Evolutionary conservation across 164 flowering plant species (phyloP), one percentile per base, ranked within the genome.

Genomic region (Vitis amurensis): DNA sequence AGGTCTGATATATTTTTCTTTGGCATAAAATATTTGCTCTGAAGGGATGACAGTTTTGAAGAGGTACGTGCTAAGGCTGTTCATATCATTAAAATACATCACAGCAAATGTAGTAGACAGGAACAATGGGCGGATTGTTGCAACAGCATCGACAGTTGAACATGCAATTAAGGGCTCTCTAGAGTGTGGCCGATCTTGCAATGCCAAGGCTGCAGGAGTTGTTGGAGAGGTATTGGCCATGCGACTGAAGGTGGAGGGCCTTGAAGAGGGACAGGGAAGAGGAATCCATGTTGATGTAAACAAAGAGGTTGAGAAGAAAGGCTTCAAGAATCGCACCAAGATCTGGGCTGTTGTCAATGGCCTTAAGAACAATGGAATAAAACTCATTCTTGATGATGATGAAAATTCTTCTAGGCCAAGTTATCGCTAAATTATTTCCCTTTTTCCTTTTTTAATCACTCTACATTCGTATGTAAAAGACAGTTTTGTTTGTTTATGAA

Each of bases 101-200:
- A 91, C 99, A 0, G 97, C 98, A n/a, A 91, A 91, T 63, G 97
- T 95, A 4, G 92, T 91, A 13, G 97, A 95, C 76, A 71, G 98
- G 63, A 91, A 91, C 74, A 85, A 86, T 17, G 98, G 98, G 16
- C 64, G 83, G 53, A 83, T 89, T 19, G 93, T 95, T 12, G 95
- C 84, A 14, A 82, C 97, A 3, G 89, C 98, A 4, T 95, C 99
- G 2, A 85, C 98, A 4, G 97, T 89, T n/a, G 98, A 95, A 72
- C 93, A 90, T 50, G 59, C 94, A 11, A 76, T 96, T 11, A 93
- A 96, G 71, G 76, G 68, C 30, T 73, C 90, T 2, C 61, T 90
- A 4, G 95, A 93, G 70, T 88, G 92, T 56, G 91, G 92, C 9
- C 85, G 96, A n/a, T 55, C 94, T 16, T 89, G 92, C 88, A 91